Conservation (phyloP, 192 early-diverging fungal genomes). For the Linnemannia elongata region DNA sequence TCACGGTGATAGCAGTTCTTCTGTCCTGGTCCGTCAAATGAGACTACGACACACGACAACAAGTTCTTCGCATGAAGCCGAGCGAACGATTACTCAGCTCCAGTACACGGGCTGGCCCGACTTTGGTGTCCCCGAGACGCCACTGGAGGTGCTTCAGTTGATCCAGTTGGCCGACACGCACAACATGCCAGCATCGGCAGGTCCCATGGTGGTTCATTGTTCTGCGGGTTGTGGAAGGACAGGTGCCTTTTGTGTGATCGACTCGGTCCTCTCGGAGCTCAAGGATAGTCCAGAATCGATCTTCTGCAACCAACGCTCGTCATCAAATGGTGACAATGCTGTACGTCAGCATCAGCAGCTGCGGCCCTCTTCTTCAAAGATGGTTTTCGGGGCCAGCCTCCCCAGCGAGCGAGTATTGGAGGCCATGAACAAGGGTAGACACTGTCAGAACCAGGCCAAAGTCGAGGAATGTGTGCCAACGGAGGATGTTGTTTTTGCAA, state of each 20-base stretch:
- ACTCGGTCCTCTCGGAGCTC: slow-evolving; percentile 58
- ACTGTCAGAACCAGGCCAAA: not conserved
- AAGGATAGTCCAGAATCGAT: slow-evolving; percentile 9
- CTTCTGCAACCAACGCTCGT: not conserved
- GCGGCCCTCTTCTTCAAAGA: not conserved
- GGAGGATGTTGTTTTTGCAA: slow-evolving; percentile 71
- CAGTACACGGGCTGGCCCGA: slow-evolving; percentile 96
- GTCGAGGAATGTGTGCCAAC: not conserved
- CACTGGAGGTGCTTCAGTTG: slow-evolving; percentile 73
- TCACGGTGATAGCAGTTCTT: slow-evolving; percentile 57
- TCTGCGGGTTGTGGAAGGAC: slow-evolving; percentile 73
- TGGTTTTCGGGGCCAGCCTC: not conserved
- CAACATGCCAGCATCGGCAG: slow-evolving; percentile 30
- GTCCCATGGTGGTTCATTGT: slow-evolving; percentile 68
- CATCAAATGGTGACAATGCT: not conserved
- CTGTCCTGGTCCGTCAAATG: slow-evolving; percentile 70
- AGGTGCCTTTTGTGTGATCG: slow-evolving; percentile 73
- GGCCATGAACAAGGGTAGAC: not conserved
- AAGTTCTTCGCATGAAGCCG: slow-evolving; percentile 13
- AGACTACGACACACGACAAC: slow-evolving; percentile 25
- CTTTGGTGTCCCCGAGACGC: slow-evolving; percentile 83
- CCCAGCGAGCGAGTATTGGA: not conserved
- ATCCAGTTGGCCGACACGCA: slow-evolving; percentile 46
- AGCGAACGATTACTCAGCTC: slow-evolving; percentile 77
- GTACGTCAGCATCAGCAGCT: not conserved